These are phyloP conservation scores for Cerrena zonata DNA, from an alignment of 1,284 basidiomycete species.

Conservation along the genomic window DNA sequence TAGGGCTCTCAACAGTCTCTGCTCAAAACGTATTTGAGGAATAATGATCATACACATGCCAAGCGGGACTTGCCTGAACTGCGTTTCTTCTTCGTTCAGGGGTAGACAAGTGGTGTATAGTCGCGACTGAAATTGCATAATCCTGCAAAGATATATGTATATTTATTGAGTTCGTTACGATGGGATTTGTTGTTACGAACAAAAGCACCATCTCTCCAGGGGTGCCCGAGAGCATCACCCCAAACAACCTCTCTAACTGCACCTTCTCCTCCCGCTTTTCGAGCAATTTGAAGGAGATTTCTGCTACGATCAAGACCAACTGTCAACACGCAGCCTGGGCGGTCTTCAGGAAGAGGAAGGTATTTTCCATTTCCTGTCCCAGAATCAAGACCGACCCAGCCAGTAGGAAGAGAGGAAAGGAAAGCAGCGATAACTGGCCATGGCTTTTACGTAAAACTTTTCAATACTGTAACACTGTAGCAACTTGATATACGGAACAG, in stretches of 20 bases:
- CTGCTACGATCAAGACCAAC: conserved; percentile 79
- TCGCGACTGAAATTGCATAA: conserved; percentile 91
- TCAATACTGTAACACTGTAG: conserved; percentile 1
- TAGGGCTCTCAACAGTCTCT: conserved; percentile 66
- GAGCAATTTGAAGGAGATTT: conserved; percentile 75
- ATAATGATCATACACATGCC: background rate
- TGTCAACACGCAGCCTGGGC: conserved; percentile 57
- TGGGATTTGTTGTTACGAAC: conserved; percentile 43
- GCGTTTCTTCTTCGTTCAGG: conserved; percentile 64
- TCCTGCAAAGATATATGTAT: conserved; percentile 49
- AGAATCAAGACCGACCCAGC: conserved; percentile 86
- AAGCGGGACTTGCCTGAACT: conserved; percentile 51
- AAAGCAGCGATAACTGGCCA: conserved; percentile 92
- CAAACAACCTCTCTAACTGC: conserved; percentile 64
- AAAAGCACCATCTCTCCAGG: conserved; percentile 73
- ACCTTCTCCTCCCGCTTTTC: conserved; percentile 41
- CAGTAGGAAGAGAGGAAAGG: conserved; percentile 65
- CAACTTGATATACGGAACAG: conserved; percentile 4
- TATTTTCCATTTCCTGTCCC: conserved; percentile 99
- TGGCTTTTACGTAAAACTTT: conserved; percentile 46
- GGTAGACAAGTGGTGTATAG: conserved; percentile 89
- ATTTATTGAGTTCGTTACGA: background rate
- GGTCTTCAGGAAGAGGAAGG: conserved; percentile 61
- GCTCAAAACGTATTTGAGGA: background rate
- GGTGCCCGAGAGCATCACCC: conserved; percentile 64